Evolutionary conservation across 306 rosid genomes (phyloP).

Genomic region (Lagenaria siceraria): DNA sequence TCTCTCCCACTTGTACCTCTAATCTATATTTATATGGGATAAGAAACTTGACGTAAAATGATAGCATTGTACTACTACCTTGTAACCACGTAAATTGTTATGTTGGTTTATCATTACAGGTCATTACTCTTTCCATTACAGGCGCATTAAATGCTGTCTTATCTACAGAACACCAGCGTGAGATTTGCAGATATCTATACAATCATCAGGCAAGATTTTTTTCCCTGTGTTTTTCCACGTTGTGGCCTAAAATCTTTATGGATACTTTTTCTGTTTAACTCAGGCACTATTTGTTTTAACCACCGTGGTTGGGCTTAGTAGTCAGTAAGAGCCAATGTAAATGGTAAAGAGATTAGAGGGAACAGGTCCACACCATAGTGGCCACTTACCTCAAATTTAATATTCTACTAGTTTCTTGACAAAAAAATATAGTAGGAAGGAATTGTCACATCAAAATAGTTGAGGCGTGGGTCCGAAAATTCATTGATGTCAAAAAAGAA

Average conservation of each 20-base stretch:
- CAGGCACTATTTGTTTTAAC: not conserved
- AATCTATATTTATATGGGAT: not conserved
- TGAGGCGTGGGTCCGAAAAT: not conserved
- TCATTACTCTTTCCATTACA: conserved; percentile 22
- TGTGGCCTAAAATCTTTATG: not conserved
- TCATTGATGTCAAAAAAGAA: not conserved
- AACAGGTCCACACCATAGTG: not conserved
- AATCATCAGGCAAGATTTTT: conserved; percentile 27
- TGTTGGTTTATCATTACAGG: conserved; percentile 8
- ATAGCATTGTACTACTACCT: not conserved
- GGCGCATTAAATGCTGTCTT: conserved; percentile 28
- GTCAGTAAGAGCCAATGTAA: too few species aligned
- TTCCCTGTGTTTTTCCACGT: not conserved
- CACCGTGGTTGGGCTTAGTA: not conserved
- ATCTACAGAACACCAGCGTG: conserved; percentile 17
- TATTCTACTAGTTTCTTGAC: not conserved
- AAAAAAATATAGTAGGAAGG: not conserved
- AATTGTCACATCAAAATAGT: not conserved
- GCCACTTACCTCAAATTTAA: not conserved
- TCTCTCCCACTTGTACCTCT: not conserved
- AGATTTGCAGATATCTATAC: conserved; percentile 24
- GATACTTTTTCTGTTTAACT: not conserved
- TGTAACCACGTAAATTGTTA: not conserved
- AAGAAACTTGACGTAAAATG: not conserved
- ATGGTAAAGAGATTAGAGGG: not conserved